Conservation (phyloP, 2,329 filamentous ascomycete species). For the Pseudocercospora cruenta region DNA sequence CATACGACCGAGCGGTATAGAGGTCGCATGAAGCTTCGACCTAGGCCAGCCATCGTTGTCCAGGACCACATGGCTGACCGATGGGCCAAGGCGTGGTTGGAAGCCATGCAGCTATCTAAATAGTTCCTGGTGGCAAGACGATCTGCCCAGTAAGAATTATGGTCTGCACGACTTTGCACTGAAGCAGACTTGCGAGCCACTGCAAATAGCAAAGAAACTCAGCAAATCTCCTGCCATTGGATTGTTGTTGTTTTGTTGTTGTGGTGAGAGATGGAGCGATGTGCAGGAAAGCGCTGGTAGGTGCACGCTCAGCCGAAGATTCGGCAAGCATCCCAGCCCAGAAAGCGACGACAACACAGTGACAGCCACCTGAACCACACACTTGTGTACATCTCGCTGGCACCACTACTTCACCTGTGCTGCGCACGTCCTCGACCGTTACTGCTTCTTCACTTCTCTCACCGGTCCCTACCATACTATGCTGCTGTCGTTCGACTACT, state of each 20-base stretch:
- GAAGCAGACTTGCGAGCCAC: not conserved
- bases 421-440: not conserved
- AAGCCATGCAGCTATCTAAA: conserved; percentile 1
- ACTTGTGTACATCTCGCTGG: not conserved
- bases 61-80: not conserved
- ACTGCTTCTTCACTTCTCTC: not conserved
- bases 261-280: not conserved
- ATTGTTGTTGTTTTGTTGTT: conserved; percentile 2
- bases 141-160: not conserved
- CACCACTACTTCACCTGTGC: not conserved
- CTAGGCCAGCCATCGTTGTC: conserved; percentile 3
- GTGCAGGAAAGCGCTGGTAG: not conserved
- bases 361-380: not conserved
- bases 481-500: not conserved
- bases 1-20: not conserved
- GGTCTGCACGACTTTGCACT: not conserved
- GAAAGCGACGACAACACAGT: not conserved
- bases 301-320: not conserved
- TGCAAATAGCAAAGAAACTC: not conserved
- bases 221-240: not conserved
- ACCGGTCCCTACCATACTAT: not conserved
- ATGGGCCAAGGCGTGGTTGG: not conserved
- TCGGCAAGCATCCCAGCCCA: not conserved
- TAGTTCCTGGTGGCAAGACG: not conserved
- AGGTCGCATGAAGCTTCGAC: not conserved